A percentile compares a stretch with the other conserved stretches of the same genome.
Conservation (phyloP, 2,329 filamentous ascomycete species). For the Paracoccidioides lutzii region DNA sequence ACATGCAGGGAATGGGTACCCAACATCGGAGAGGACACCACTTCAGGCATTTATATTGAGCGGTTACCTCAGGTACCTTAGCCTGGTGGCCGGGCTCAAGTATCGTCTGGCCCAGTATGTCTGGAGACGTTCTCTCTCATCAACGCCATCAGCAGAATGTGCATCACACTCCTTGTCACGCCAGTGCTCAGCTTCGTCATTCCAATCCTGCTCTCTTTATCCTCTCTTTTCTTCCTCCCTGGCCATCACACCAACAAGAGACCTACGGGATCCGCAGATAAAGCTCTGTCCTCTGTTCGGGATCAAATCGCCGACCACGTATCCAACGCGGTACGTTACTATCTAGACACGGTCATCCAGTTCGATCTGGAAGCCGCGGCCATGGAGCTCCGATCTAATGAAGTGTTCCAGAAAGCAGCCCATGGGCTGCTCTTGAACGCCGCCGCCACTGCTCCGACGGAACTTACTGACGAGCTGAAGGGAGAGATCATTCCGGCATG, state of each 20-base stretch:
- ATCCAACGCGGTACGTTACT: constrained; percentile 14
- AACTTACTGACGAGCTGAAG: constrained; percentile 8
- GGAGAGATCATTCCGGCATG: constrained; percentile 11
- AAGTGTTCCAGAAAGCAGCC: constrained; percentile 10
- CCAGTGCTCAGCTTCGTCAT: too few relatives aligned
- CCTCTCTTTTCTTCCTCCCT: constrained; percentile 1
- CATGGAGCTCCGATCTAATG: constrained; percentile 10
- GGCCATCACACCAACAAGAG: too few relatives aligned
- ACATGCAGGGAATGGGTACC: constrained; percentile 8
- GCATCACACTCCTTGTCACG: background rate
- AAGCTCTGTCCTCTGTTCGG: constrained; percentile 10
- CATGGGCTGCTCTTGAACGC: constrained; percentile 8
- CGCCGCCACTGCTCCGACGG: constrained; percentile 9
- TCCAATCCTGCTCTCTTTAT: too few relatives aligned
- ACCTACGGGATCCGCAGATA: constrained; percentile 7
- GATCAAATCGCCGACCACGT: constrained; percentile 15
- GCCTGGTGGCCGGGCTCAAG: constrained; percentile 6
- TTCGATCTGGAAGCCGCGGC: constrained; percentile 12
- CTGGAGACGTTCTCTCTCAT: constrained; percentile 9
- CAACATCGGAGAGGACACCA: constrained; percentile 7
- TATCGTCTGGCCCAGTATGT: constrained; percentile 11
- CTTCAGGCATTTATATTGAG: constrained; percentile 10
- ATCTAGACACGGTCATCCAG: constrained; percentile 12
- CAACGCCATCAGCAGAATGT: constrained; percentile 15
- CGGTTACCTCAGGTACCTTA: constrained; percentile 10